Base-by-base conservation (phyloP, 2,329 filamentous ascomycete species). In the Sporothrix humicola region DNA sequence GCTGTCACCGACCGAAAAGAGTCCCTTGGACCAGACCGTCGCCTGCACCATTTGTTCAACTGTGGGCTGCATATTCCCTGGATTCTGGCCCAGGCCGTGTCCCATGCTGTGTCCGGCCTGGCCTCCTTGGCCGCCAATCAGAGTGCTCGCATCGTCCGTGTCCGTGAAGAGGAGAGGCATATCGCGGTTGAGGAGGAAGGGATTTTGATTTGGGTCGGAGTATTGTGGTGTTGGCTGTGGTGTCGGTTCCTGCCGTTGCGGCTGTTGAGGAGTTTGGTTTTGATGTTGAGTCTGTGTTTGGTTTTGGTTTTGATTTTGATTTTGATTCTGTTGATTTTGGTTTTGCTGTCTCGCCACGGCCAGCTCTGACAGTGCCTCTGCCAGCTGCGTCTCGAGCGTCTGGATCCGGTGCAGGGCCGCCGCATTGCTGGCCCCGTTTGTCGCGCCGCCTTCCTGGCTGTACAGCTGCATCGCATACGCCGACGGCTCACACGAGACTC, bases 11-110 rank as follows among this genome's bases (percentile, higher is more conserved):
- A 61, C 42, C 2, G 70, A 20, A 2, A 66, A 54, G 17, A 87
- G 78, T 0, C 84, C 83, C 74, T 87, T 86, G 72, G 85, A 85
- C 85, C 85, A 87, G 1, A 87, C 84, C n/a, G 59, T 63, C 10
- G 59, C 59, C 59, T 63, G 59, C 6, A 63, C 85, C 83, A 87
- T 86, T 65, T 85, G 84, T n/a, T 85, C 84, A 12, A 87, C 79
- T 1, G 37, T 50, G 9, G 48, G 42, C 50, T 44, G 42, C 5
- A 66, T 26, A n/a, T 44, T 20, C 3, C 1, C 23, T 26, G 23
- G 23, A 26, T 26, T 26, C 23, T 26, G 23, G 1, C 23, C 23
- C 23, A 26, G 23, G 23, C 23, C 23, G n/a, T 37, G 31, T 37
- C 37, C 37, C n/a, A n/a, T 66, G 42, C 7, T 66, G 42, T 15